Conservation (phyloP, 179 eudicot genomes). For the Beta macrorhiza region DNA sequence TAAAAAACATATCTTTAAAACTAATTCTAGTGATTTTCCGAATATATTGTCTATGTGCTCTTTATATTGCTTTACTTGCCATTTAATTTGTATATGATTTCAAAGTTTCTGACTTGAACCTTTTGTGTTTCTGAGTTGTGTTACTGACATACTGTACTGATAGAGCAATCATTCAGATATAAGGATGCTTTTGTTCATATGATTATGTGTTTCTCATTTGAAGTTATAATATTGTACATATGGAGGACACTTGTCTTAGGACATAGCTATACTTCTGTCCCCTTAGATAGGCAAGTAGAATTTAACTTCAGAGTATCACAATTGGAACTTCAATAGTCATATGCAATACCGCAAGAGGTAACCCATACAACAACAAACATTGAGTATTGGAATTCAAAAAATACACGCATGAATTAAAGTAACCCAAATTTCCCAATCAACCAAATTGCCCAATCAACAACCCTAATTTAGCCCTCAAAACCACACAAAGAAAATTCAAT, state of each 20-base stretch:
- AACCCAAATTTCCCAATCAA: no score
- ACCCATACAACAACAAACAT: no score
- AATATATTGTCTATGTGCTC: not conserved
- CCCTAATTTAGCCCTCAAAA: no score
- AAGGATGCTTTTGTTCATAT: not conserved
- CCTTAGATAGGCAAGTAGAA: not conserved
- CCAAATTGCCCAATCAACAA: no score
- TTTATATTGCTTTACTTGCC: not conserved
- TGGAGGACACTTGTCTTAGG: not conserved
- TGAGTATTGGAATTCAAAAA: no score
- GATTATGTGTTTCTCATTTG: not conserved
- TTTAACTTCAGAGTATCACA: not conserved
- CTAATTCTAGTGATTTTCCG: not conserved
- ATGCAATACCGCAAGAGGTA: not conserved
- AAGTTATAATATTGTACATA: not conserved
- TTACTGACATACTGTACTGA: not conserved
- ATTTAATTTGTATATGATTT: not conserved
- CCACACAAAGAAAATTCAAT: no score
- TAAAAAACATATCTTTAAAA: slow-evolving; percentile 20
- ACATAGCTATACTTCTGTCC: not conserved
- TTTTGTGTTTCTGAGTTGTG: not conserved
- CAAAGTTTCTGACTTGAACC: not conserved
- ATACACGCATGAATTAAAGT: no score
- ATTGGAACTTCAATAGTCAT: not conserved
- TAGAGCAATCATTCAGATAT: not conserved